phyloP scores from a whole-genome alignment of 139 green algal species.

The Tetraselmis striata region DNA sequence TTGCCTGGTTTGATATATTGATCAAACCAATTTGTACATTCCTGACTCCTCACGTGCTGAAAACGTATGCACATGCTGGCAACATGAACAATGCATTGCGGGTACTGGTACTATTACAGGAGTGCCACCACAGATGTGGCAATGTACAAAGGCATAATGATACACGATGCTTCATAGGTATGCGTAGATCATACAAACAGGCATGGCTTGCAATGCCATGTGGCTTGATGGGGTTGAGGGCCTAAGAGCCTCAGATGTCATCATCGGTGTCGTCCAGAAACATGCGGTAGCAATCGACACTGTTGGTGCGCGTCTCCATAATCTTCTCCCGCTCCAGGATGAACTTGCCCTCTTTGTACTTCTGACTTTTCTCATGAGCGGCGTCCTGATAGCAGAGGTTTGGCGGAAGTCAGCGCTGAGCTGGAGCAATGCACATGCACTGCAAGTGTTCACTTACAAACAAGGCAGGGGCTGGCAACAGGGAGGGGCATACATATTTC shows the following conservation, averaged over 20 bases:
- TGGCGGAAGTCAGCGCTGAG: neutral
- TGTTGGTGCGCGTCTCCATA: neutral
- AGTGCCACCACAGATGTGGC: no score
- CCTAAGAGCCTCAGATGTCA: neutral
- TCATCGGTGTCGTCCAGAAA: neutral
- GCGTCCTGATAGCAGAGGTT: constrained; percentile 30
- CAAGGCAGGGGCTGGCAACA: constrained; percentile 3
- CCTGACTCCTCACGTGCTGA: no score
- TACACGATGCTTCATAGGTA: no score
- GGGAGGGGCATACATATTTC: constrained; percentile 45
- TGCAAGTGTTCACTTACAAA: neutral
- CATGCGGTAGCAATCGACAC: neutral
- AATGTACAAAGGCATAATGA: no score
- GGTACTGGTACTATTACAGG: no score
- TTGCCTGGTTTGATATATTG: no score
- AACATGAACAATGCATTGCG: no score
- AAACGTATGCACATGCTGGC: no score
- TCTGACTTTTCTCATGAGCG: constrained; percentile 49
- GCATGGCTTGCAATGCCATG: no score
- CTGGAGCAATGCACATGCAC: neutral
- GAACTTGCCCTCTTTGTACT: constrained; percentile 71
- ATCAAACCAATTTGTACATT: no score
- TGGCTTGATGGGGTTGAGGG: no score
- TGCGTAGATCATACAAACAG: no score
- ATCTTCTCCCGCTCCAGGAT: constrained; percentile 54